Base-by-base conservation (phyloP, 2,329 filamentous ascomycete genomes). In the Calcarisporium arbuscula region DNA sequence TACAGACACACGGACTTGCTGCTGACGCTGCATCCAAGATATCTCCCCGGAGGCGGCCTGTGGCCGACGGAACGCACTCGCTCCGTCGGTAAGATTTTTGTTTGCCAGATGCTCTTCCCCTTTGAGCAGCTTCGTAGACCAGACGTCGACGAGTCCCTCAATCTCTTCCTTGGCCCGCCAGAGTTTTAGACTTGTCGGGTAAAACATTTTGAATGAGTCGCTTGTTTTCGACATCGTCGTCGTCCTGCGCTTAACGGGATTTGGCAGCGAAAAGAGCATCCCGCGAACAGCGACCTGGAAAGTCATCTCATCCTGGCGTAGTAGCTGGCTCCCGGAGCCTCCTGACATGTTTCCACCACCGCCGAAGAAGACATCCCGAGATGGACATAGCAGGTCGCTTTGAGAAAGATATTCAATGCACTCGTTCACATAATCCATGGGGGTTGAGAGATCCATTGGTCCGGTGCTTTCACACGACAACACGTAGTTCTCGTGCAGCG, bases 241-340 rank as follows among this genome's bases (percentile, higher is more conserved):
- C 48, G 65, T 56, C 68, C 69, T 71, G n/a, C 80, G 73, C 54
- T 85, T 90, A 8, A 98, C 92, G 0, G 90, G 90, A 47, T 76
- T 76, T 2, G 92, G 92, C 3, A 98, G 70, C 8, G 80, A 81
- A 54, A 94, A 94, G 1, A 95, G 61, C 32, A 96, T 62, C 1
- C 92, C 92, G 10, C 89, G 78, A 0, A 94, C 85, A 5, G 88
- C 88, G 14, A 90, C 80, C 45, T 98, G 86, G 45, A 95, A 96
- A 17, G 84, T 81, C 54, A 98, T 89, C 53, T 98, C 92, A 43
- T 95, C 88, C 58, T 96, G 90, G 6, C 89, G 80, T 8, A 96
- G 63, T 11, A 81, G 71, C 41, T 95, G 90, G 34, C 79, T 77
- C 15, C 74, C 74, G 1, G 71, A 68, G 55, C 81, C 68, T 9